Evolutionary conservation across 352 stramenopile genomes (phyloP).

Genomic region (Saprolegnia diclina): DNA sequence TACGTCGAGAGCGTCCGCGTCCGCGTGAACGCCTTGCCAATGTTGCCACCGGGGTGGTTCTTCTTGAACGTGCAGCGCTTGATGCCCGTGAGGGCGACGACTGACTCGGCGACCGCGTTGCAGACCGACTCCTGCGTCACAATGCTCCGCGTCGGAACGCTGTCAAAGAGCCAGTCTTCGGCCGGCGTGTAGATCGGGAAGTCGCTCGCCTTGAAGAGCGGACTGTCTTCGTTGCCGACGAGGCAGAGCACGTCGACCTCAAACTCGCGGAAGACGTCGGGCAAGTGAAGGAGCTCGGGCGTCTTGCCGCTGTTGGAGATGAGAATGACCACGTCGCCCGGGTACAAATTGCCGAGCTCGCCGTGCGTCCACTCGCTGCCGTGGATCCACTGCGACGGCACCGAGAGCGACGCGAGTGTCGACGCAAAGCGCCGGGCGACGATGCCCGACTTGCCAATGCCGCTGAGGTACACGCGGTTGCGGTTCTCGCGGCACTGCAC

Average conservation of each 20-base stretch:
- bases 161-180: slow-evolving; percentile 36
- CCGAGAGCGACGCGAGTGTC: slow-evolving; percentile 61
- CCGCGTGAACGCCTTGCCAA: slow-evolving; percentile 33
- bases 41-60: slow-evolving; percentile 69
- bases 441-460: slow-evolving; percentile 76
- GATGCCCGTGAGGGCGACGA: slow-evolving; percentile 39
- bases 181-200: slow-evolving; percentile 45
- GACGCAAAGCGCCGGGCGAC: slow-evolving; percentile 65
- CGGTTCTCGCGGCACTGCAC: slow-evolving; percentile 43
- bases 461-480: slow-evolving; percentile 54
- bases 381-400: slow-evolving; percentile 73
- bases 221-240: slow-evolving; percentile 37
- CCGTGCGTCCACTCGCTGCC: slow-evolving; percentile 74
- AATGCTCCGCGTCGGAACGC: slow-evolving; percentile 72
- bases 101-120: slow-evolving; percentile 63
- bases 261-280: slow-evolving; percentile 37
- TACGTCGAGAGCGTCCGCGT: not conserved
- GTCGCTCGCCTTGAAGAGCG: slow-evolving; percentile 37
- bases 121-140: slow-evolving; percentile 70
- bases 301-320: slow-evolving; percentile 71
- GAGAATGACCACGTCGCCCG: slow-evolving; percentile 59
- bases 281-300: slow-evolving; percentile 49
- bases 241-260: slow-evolving; percentile 47
- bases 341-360: slow-evolving; percentile 59
- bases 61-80: slow-evolving; percentile 35